Evolutionary conservation across 768 basidiomycete genomes (phyloP), one percentile per base, ranked within the genome.

Genomic region (Chalciporus piperatus): DNA sequence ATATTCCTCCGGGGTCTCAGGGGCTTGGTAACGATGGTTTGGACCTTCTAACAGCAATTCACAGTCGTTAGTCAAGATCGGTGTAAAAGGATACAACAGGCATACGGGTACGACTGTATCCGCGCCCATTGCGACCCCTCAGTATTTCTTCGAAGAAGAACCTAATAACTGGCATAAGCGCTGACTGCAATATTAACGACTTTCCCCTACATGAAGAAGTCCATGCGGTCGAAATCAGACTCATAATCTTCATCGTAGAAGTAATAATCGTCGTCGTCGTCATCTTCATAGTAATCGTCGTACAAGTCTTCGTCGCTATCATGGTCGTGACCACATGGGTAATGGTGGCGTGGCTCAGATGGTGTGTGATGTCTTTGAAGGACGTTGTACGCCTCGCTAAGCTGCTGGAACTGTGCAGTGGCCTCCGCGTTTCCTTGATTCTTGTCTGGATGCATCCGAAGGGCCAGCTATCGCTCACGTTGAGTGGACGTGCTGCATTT

Each of bases 381-480:
- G 27, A 78, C 63, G 41, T 77, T 75, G 69, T 88, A 92, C 5
- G 88, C 87, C 51, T 81, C 84, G 52, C 84, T 77, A 41, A 92
- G 65, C 46, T 73, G 70, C 67, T 90, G 87, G 60, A 91, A 90
- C 62, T 84, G 74, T 3, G 73, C 75, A 35, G 87, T 89, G 41
- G 86, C 87, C 57, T 76, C 72, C 37, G 75, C 76, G 57, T 89
- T 80, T 38, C 76, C 77, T 0, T 76, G 82, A 52, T 89, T 89
- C 71, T 89, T 89, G 70, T 89, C 88, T 8, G 89, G 87, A 69
- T 90, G 89, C 0, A 81, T 85, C 17, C 75, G 75, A 20, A 88
- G 71, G 5, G 86, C 86, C 47, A 83, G 71, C 82, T 86, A 48
- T 25, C 41, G 13, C 33, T 40, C 28, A 20, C 40, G 4, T 37